phyloP scores from a whole-genome alignment of 768 basidiomycete species.

The Kockovaella imperatae region DNA sequence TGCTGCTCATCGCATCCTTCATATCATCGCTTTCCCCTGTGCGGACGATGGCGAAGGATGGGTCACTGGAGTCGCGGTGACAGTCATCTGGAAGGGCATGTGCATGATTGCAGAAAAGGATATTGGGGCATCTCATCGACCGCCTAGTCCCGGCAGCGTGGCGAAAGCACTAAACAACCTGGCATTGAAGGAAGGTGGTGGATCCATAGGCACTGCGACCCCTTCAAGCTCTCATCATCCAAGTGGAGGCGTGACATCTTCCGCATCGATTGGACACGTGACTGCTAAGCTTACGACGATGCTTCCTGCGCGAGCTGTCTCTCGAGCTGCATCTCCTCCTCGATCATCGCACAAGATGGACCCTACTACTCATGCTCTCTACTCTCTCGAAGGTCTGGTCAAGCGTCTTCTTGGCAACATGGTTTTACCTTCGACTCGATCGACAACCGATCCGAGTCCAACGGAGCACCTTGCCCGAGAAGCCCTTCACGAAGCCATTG shows the following conservation, averaged over 20 bases:
- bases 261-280: conserved; percentile 24
- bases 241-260: conserved; percentile 1
- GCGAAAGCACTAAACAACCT: conserved; percentile 32
- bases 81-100: conserved; percentile 43
- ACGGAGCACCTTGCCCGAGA: conserved; percentile 41
- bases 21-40: conserved; percentile 38
- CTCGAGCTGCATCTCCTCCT: conserved; percentile 41
- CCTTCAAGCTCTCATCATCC: no score
- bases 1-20: conserved; percentile 35
- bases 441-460: conserved; percentile 23
- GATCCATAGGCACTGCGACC: conserved; percentile 6
- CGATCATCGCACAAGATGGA: conserved; percentile 14
- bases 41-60: conserved; percentile 43
- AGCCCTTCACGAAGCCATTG: conserved; percentile 41
- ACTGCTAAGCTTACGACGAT: conserved; percentile 39
- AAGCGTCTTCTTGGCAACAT: conserved; percentile 33
- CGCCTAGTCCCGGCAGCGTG: conserved; percentile 37
- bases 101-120: conserved; percentile 34
- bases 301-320: conserved; percentile 40
- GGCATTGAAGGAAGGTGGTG: conserved; percentile 23
- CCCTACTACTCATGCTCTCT: conserved; percentile 32
- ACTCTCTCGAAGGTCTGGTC: conserved; percentile 41
- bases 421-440: conserved; percentile 22
- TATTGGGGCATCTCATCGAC: conserved; percentile 12
- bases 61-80: conserved; percentile 43